Base-by-base conservation (phyloP, 257 asterid species). In the Solanum clarkiae region DNA sequence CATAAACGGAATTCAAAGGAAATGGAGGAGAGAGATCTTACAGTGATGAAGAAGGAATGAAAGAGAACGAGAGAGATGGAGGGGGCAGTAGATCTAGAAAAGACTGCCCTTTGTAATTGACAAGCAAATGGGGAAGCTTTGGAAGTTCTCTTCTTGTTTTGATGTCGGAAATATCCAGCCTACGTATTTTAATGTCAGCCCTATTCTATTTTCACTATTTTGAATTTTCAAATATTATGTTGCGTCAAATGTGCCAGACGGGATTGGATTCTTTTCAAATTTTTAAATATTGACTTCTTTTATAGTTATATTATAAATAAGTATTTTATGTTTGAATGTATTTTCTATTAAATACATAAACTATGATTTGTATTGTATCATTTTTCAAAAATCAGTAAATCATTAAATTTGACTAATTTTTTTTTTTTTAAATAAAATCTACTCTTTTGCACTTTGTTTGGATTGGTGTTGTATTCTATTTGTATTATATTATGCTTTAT, bases 31-130 rank as follows among this genome's bases (percentile, higher is more conserved):
- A 47, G 24, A 49, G 63, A 77, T 77, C 87, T 85, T 86, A 88
- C 88, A 24, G 54, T 72, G 63, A 84, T 55, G 75, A 83, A 85
- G 20, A 60, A 32, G 3, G 53, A 60, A 59, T 32, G 70, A 62
- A 17, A 47, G 18, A 62, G 49, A 15, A 13, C 68, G 60, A 36
- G 18, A 45, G 54, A 47, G 32, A 22, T 54, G 4, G 17, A 17
- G 32, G 89, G 86, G 87, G 88, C 86, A 88, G 29, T 9, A 9
- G 88, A 90, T 86, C 88, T 85, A 63, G 79, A 74, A 66, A 75
- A n/a, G 87, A 85, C 84, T 82, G 88, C 90, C 90, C 90, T 85
- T 80, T 40, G 72, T 77, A 62, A 71, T 40, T 57, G 29, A 74
- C 56, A 84, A 62, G 51, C 53, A 87, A 87, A 81, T 51, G 62